Evolutionary conservation across 2,329 filamentous ascomycete species (phyloP).

Genomic region (Colletotrichum sp.): DNA sequence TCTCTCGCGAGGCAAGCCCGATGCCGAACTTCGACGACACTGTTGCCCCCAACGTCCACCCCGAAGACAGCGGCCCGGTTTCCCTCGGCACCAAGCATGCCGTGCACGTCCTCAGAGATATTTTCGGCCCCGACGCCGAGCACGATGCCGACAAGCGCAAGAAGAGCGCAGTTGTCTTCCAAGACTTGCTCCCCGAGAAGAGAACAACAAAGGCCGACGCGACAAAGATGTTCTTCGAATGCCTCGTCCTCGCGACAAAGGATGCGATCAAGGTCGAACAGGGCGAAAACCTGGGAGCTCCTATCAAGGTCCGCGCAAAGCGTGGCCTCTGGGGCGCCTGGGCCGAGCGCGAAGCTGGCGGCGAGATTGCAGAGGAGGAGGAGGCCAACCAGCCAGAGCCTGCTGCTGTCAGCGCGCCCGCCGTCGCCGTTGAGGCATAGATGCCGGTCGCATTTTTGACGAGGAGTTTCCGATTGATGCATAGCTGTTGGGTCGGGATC

Average conservation of each 20-base stretch:
- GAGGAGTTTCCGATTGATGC: slow-evolving; percentile 17
- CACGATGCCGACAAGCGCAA: slow-evolving; percentile 74
- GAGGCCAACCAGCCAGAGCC: slow-evolving; percentile 41
- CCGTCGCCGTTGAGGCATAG: slow-evolving; percentile 43
- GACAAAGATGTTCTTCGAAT: slow-evolving; percentile 99
- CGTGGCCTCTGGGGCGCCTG: slow-evolving; percentile 95
- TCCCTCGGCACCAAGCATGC: slow-evolving; percentile 94
- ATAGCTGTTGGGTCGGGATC: slow-evolving; percentile 17
- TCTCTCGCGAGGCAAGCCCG: slow-evolving; percentile 46
- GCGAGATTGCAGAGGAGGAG: slow-evolving; percentile 61
- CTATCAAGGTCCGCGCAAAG: slow-evolving; percentile 87
- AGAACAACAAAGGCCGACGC: slow-evolving; percentile 86
- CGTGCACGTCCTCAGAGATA: slow-evolving; percentile 89
- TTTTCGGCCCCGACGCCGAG: slow-evolving; percentile 78
- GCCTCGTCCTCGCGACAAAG: slow-evolving; percentile 93
- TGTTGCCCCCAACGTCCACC: slow-evolving; percentile 75
- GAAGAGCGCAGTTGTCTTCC: slow-evolving; percentile 82
- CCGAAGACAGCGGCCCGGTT: slow-evolving; percentile 83
- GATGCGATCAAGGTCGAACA: slow-evolving; percentile 98
- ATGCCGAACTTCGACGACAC: slow-evolving; percentile 79
- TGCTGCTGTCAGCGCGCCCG: slow-evolving; percentile 24
- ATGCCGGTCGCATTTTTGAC: background rate
- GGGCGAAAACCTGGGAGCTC: slow-evolving; percentile 74
- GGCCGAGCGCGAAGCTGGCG: slow-evolving; percentile 79
- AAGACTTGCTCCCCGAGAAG: slow-evolving; percentile 84